A percentile compares a stretch with the other conserved stretches of the same genome.
phyloP scores from a whole-genome alignment of 1,284 basidiomycete genomes.

The Ustilago sp. region DNA sequence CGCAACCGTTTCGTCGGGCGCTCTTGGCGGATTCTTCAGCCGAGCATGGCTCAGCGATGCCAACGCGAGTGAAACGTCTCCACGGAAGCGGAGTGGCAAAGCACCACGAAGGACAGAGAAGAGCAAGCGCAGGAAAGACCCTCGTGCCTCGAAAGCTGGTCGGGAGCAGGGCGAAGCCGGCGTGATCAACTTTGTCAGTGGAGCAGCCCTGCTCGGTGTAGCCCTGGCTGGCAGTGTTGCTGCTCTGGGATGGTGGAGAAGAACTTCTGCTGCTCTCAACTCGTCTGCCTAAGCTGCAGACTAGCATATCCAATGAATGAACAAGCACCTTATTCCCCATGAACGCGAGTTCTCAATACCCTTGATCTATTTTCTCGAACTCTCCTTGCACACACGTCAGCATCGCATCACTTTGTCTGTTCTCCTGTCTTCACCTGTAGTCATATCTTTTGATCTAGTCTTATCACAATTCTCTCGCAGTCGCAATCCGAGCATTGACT shows the following conservation, averaged over 20 bases:
- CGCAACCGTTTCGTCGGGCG: constrained; percentile 9
- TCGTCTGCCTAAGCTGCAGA: constrained; percentile 20
- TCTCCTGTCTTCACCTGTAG: constrained; percentile 8
- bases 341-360: neutral
- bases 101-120: constrained; percentile 14
- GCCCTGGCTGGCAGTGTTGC: constrained; percentile 52
- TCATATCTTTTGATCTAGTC: constrained; percentile 5
- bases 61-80: constrained; percentile 7
- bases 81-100: constrained; percentile 30
- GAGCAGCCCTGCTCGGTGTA: constrained; percentile 49
- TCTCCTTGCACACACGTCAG: neutral
- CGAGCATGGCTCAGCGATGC: constrained; percentile 21
- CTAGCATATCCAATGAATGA: neutral
- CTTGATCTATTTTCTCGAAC: neutral
- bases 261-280: constrained; percentile 39
- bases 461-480: neutral
- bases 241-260: constrained; percentile 53
- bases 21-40: constrained; percentile 24
- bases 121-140: constrained; percentile 35
- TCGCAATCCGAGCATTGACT: neutral
- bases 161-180: constrained; percentile 34
- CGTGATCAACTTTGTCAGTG: constrained; percentile 52
- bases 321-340: neutral
- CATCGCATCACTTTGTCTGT: constrained; percentile 8
- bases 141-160: constrained; percentile 4